These are phyloP conservation scores for Boletus sp. DNA, from an alignment of 1,284 basidiomycete species.

Conservation along the genomic window DNA sequence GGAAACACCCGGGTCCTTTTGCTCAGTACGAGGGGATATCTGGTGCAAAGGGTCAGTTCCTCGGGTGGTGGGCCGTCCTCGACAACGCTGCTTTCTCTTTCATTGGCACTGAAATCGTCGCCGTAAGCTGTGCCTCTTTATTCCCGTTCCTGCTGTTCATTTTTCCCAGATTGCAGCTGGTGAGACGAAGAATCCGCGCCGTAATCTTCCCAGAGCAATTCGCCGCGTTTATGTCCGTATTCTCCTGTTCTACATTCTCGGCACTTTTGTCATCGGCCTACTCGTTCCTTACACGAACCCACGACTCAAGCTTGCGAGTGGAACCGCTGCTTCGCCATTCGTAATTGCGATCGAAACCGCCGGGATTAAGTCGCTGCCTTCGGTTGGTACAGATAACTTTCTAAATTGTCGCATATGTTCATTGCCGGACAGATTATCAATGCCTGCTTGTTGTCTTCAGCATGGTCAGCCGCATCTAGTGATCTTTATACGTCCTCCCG, in stretches of 20 bases:
- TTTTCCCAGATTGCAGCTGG: constrained; percentile 56
- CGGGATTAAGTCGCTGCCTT: constrained; percentile 61
- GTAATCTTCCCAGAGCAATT: constrained; percentile 58
- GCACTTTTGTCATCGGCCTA: constrained; percentile 54
- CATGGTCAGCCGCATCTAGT: constrained; percentile 82
- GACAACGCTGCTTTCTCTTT: constrained; percentile 70
- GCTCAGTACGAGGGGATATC: constrained; percentile 39
- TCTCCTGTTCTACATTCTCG: constrained; percentile 57
- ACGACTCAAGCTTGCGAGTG: constrained; percentile 39
- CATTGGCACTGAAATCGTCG: constrained; percentile 75
- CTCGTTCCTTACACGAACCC: constrained; percentile 57
- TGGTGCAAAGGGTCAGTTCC: constrained; percentile 50
- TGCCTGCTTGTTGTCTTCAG: constrained; percentile 79
- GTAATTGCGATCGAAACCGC: constrained; percentile 64
- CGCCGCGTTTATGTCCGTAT: constrained; percentile 69
- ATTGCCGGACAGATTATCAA: constrained; percentile 66
- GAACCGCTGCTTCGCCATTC: constrained; percentile 64
- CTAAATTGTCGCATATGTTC: constrained; percentile 25
- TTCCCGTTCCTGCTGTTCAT: constrained; percentile 6
- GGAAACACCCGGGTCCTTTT: constrained; percentile 56
- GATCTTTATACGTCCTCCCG: constrained; percentile 81
- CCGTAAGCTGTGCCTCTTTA: constrained; percentile 44
- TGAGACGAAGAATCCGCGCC: constrained; percentile 51
- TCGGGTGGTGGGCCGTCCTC: constrained; percentile 52
- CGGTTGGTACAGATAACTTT: constrained; percentile 26